phyloP scores from a whole-genome alignment of 768 basidiomycete genomes.

The Russula emetica region DNA sequence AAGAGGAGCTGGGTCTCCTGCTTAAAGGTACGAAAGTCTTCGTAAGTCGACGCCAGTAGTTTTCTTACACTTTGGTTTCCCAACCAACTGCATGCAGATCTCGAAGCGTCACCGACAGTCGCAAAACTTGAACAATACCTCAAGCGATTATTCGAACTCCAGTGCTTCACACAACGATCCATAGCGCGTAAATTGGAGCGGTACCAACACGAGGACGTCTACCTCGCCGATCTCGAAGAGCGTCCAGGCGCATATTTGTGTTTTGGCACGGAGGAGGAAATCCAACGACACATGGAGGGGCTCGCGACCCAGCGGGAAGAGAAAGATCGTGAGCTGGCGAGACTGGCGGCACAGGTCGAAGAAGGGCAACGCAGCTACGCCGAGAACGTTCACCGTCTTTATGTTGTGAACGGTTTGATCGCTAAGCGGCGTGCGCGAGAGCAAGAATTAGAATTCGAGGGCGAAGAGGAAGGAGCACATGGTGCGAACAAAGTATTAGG shows the following conservation, averaged over 20 bases:
- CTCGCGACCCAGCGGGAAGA: background rate
- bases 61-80: background rate
- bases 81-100: background rate
- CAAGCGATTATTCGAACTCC: background rate
- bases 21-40: background rate
- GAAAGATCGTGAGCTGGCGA: background rate
- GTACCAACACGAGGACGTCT: background rate
- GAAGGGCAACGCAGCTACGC: background rate
- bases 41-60: too few relatives aligned
- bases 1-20: slow-evolving; percentile 1
- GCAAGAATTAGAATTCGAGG: background rate
- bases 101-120: slow-evolving; percentile 1
- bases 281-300: background rate
- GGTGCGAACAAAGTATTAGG: background rate
- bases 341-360: background rate
- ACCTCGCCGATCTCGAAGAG: slow-evolving; percentile 2
- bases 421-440: background rate
- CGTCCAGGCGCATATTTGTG: background rate
- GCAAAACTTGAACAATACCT: background rate
- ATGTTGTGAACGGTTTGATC: background rate
- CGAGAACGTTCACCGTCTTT: background rate
- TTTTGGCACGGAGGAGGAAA: background rate
- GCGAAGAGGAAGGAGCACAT: background rate
- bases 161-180: background rate
- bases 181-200: background rate